Evolutionary conservation across 2,329 filamentous ascomycete genomes (phyloP), one percentile per base, ranked within the genome.

Genomic region (Monilinia aucupariae): DNA sequence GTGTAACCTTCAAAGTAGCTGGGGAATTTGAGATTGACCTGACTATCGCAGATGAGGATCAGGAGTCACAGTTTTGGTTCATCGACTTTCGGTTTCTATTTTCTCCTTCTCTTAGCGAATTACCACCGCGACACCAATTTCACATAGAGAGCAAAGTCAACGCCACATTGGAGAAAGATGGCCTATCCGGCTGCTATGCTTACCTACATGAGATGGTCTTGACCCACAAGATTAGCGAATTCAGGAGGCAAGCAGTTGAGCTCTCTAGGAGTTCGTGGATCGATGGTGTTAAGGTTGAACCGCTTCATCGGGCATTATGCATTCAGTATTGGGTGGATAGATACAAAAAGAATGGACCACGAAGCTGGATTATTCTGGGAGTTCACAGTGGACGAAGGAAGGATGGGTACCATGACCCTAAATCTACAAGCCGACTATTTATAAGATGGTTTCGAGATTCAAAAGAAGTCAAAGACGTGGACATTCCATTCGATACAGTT

Each of bases 1-100:
- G 93, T 55, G 93, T 90, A 8, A 97, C 92, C 0, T 99, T 99
- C 74, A 83, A 80, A 53, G 89, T 97, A 1, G 78, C 84, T 3
- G 84, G 85, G 60, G 93, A 97, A 74, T 97, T 97, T 70, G 93
- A 97, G 74, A 85, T 97, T 25, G 94, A 97, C 73, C 82, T 99
- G 59, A 92, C 92, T 0, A 89, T 97, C 66, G 91, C 90, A 22
- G 89, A 92, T 69, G 92, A 97, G 72, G 88, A 94, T 68, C 84
- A 87, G 22, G 80, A 86, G 39, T 88, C 89, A 61, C 92, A 96
- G 70, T 96, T 96, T 73, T 97, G 89, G 81, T 96, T 97, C 73
- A 90, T 97, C 66, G 92, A 97, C 74, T 86, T 97, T 70, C 85
- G 92, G 64, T 92, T 96, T 69, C 78, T 86, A 17, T 99, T 96